Conservation (phyloP, 352 stramenopile genomes). For the Thraustochytrium striatum region DNA sequence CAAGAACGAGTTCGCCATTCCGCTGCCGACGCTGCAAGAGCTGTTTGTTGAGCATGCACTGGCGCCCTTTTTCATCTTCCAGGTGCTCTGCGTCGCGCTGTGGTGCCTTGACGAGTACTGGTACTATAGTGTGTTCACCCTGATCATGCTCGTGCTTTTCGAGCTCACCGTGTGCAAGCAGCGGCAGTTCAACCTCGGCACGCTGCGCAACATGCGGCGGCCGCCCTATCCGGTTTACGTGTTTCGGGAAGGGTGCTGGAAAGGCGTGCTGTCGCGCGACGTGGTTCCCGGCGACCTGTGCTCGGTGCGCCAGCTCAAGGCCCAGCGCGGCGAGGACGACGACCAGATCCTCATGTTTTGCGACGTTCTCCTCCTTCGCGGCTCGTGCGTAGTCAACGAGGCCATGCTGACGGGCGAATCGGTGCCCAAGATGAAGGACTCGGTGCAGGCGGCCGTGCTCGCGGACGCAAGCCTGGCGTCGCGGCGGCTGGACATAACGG, state of each 20-base stretch:
- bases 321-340: slow-evolving; percentile 7
- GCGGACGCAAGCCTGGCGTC: slow-evolving; percentile 60
- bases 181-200: slow-evolving; percentile 88
- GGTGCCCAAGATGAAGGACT: slow-evolving; percentile 95
- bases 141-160: slow-evolving; percentile 96
- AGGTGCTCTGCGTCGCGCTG: slow-evolving; percentile 95
- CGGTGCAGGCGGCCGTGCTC: slow-evolving; percentile 70
- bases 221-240: slow-evolving; percentile 49
- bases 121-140: slow-evolving; percentile 98
- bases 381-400: slow-evolving; percentile 94
- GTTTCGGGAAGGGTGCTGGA: slow-evolving; percentile 60
- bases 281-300: slow-evolving; percentile 87
- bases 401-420: slow-evolving; percentile 97
- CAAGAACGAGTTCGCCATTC: slow-evolving; percentile 53
- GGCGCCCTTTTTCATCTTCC: slow-evolving; percentile 97
- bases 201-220: slow-evolving; percentile 85
- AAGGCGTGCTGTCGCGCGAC: slow-evolving; percentile 68
- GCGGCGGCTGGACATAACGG: not conserved
- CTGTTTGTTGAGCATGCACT: slow-evolving; percentile 91
- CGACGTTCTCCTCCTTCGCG: slow-evolving; percentile 89
- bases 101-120: slow-evolving; percentile 99
- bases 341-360: slow-evolving; percentile 77
- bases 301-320: slow-evolving; percentile 3
- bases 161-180: slow-evolving; percentile 91
- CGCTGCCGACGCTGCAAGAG: slow-evolving; percentile 51